Base-by-base conservation (phyloP, 2,329 filamentous ascomycete species). In the Ustilaginoidea virens region DNA sequence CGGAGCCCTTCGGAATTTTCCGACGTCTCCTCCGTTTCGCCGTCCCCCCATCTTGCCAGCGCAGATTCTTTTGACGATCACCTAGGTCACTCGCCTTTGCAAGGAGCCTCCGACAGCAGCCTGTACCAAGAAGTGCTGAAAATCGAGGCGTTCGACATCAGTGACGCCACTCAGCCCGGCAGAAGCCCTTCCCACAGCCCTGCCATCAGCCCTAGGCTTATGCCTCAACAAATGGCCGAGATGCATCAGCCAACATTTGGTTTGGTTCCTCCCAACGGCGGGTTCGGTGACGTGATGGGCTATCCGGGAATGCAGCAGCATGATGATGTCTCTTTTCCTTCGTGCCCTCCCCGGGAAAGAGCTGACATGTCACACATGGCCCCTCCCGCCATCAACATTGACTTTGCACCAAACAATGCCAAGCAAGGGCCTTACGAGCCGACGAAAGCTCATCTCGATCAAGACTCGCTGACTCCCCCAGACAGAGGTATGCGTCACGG, bases 311-410 rank as follows among this genome's bases (percentile, higher is more conserved):
- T 58, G 35, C 55, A 47, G 35, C 53, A 37, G 17, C 45, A 37
- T 17, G 47, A 45, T 3, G 66, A 73, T 5, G 7, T 15, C 39
- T 56, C 65, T 6, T 74, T 73, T 40, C 63, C 68, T 5, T 49
- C 57, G 17, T 50, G 72, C 12, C 56, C 61, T 31, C 56, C 61
- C 15, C 49, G 52, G n/a, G 53, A 50, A 16, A 55, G 55, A 15
- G 49, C 55, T 17, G 79, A 86, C 33, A 68, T 80, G 47, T 69
- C 72, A 5, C 74, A 80, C 40, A 90, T 92, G 76, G 79, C 78
- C 4, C 81, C 86, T n/a, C 86, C 86, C 0, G 81, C 86, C 29
- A 94, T 94, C 53, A 92, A 90, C 47, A 90, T 94, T 42, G 81
- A 93, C 48, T 85, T 82, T 51, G 86, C 85, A 11, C 86, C 86